Conservation (phyloP, 2,329 filamentous ascomycete genomes). For the Pleurostoma richardsiae region DNA sequence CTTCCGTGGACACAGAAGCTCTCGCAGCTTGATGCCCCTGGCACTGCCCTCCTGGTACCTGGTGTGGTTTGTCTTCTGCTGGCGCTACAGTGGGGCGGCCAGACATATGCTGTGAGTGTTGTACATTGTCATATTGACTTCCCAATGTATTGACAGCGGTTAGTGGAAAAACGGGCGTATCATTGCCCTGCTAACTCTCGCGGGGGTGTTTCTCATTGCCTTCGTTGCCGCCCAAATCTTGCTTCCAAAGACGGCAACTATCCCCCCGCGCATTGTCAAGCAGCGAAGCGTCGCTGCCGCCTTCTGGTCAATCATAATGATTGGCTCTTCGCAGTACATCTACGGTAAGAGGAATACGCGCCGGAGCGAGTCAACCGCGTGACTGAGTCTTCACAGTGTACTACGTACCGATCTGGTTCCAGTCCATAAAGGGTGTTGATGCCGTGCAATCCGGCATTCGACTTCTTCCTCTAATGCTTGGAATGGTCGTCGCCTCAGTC, state of each 20-base stretch:
- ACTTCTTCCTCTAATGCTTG: slow-evolving; percentile 19
- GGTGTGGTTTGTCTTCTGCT: slow-evolving; percentile 14
- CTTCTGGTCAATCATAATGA: slow-evolving; percentile 25
- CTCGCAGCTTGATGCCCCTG: slow-evolving; percentile 13
- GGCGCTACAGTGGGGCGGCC: slow-evolving; percentile 17
- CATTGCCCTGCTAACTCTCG: slow-evolving; percentile 21
- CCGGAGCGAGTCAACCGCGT: slow-evolving; percentile 30
- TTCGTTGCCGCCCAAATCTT: slow-evolving; percentile 31
- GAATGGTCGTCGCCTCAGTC: slow-evolving; percentile 15
- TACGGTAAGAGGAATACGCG: background rate
- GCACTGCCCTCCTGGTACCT: slow-evolving; percentile 9
- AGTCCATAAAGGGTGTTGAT: slow-evolving; percentile 19
- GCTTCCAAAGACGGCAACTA: slow-evolving; percentile 35
- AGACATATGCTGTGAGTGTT: slow-evolving; percentile 6
- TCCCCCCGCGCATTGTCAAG: slow-evolving; percentile 40
- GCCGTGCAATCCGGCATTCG: slow-evolving; percentile 21
- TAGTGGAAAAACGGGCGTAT: slow-evolving; percentile 20
- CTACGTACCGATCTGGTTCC: slow-evolving; percentile 23
- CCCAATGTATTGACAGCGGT: background rate
- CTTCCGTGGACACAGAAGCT: slow-evolving; percentile 12
- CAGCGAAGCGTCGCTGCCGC: slow-evolving; percentile 33
- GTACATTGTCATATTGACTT: background rate
- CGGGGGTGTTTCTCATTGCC: slow-evolving; percentile 14
- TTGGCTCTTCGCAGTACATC: slow-evolving; percentile 11
- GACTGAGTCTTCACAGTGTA: slow-evolving; percentile 37